Evolutionary conservation across 2,329 filamentous ascomycete species (phyloP), one percentile per base, ranked within the genome.

Genomic region (Fusarium multiceps): DNA sequence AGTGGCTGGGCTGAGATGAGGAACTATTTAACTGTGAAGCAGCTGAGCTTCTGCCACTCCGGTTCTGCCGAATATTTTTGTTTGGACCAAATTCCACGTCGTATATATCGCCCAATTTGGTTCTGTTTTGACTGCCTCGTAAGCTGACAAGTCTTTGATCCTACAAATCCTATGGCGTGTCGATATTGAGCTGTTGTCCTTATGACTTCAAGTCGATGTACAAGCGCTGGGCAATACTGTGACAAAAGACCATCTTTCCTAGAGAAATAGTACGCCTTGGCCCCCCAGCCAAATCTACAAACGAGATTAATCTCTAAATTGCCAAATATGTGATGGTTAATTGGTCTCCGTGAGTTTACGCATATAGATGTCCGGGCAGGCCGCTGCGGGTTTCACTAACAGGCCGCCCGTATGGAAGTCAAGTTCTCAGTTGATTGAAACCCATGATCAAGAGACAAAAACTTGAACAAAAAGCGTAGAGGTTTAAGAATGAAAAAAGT

Each of bases 41-140:
- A 63, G 57, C 57, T 50, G 47, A 54, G 42, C n/a, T 47, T 49
- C 45, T 45, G 25, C 34, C 16, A 11, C 10, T 20, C 34, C 23
- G 25, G 21, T 41, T n/a, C 25, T 21, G 32, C 23, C 32, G 34
- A 20, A 14, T 25, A 42, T 55, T 10, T 20, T 10, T 20, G 13
- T 23, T 18, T 7, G 18, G 14, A 27, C 18, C 47, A 20, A 21
- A 28, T 10, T 46, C 4, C 13, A 14, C 21, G 3, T 37, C 42
- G 21, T 59, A 30, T 50, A 54, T 34, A n/a, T 51, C 7, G 47
- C 58, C 12, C 9, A 34, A 40, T 41, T 27, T 7, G 28, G 47
- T 27, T 8, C 12, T 12, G 18, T 20, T 6, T 11, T 20, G n/a
- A 18, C 9, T 43, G 12, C 16, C 18, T 20, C 16, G 23, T 41